These are phyloP conservation scores for Malus hybrid DNA, from an alignment of 331 rosid genomes.

Conservation along the genomic window DNA sequence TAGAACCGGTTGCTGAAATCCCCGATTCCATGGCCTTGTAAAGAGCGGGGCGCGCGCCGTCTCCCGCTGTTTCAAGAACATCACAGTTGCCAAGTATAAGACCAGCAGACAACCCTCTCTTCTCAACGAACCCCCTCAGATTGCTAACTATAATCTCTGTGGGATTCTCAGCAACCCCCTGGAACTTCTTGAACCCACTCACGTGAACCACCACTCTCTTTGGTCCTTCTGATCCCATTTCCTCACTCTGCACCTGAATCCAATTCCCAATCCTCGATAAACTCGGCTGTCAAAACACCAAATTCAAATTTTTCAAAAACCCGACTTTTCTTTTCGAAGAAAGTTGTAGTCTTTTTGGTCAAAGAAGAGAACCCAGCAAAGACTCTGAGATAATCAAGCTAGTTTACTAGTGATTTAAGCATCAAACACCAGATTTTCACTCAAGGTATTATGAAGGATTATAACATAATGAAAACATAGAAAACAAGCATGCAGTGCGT, in stretches of 20 bases:
- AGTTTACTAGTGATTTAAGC: background rate
- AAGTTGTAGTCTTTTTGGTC: background rate
- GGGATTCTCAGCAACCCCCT: conserved; percentile 74
- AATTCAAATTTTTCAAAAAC: background rate
- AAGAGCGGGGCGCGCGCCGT: conserved; percentile 49
- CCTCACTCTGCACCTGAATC: conserved; percentile 28
- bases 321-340: background rate
- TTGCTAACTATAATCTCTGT: conserved; percentile 58
- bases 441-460: too few species aligned
- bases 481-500: too few species aligned
- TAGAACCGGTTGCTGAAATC: conserved; percentile 20
- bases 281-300: background rate
- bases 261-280: conserved; percentile 54
- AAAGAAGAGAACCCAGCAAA: background rate
- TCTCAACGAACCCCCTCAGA: conserved; percentile 49
- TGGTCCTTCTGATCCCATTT: conserved; percentile 90
- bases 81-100: conserved; percentile 73
- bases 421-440: background rate
- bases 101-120: conserved; percentile 54
- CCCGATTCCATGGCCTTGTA: conserved; percentile 48
- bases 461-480: too few species aligned
- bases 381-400: background rate
- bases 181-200: conserved; percentile 80
- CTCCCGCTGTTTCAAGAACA: conserved; percentile 62
- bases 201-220: conserved; percentile 52